These are phyloP conservation scores for Uronychia binucleata DNA, from an alignment of 73 alveolate species.

Conservation along the genomic window DNA sequence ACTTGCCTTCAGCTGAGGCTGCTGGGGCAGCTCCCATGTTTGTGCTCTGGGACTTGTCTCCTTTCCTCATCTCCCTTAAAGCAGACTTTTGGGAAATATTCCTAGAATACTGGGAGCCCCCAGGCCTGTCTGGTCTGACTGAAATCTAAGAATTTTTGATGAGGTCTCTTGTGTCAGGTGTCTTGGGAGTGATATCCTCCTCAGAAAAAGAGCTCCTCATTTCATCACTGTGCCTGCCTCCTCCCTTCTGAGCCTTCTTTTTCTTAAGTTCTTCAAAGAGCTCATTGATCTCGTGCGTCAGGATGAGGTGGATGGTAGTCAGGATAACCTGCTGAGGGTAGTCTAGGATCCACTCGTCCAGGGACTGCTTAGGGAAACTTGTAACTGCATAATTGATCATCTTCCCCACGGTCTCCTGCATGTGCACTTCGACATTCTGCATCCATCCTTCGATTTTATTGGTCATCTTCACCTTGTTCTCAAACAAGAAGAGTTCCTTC, in stretches of 20 bases:
- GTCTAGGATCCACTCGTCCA: conserved; percentile 80
- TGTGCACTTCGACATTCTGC: conserved; percentile 58
- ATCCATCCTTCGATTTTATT: conserved; percentile 59
- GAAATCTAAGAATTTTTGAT: conserved; percentile 29
- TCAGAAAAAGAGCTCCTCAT: conserved; percentile 8
- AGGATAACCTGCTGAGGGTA: conserved; percentile 64
- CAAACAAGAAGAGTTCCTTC: conserved; percentile 67
- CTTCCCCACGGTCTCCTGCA: conserved; percentile 73
- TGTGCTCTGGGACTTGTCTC: conserved; percentile 1
- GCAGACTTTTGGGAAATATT: not conserved
- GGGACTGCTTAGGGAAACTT: conserved; percentile 69
- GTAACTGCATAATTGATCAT: conserved; percentile 57
- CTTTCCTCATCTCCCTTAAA: conserved; percentile 7
- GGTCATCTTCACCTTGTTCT: conserved; percentile 43
- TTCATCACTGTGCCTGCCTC: conserved; percentile 10
- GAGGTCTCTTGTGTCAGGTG: conserved; percentile 69
- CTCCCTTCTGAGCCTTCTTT: conserved; percentile 5
- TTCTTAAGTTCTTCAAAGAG: conserved; percentile 62
- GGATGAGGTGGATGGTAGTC: conserved; percentile 69
- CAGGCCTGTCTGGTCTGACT: not conserved
- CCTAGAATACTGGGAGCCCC: not conserved
- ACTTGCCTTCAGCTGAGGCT: not conserved
- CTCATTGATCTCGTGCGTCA: conserved; percentile 78
- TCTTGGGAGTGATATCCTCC: conserved; percentile 45
- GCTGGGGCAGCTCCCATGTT: conserved; percentile 4